Evolutionary conservation across 2,329 filamentous ascomycete genomes (phyloP).

Genomic region (Ophiostoma piceae): DNA sequence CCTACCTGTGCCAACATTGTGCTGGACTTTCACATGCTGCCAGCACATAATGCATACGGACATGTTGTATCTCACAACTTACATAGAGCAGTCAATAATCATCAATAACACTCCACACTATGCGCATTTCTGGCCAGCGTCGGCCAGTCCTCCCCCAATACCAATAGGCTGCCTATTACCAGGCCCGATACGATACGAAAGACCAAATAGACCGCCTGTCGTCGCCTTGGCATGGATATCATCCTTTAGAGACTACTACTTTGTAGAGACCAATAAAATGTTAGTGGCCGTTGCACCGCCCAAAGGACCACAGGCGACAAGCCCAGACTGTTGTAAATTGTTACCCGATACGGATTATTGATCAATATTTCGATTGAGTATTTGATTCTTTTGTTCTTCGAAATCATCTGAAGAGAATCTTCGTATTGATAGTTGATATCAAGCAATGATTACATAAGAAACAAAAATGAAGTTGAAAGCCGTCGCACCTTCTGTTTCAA

Average conservation of each 20-base stretch:
- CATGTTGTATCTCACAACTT: not conserved
- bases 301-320: not conserved
- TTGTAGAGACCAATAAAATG: not conserved
- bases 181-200: not conserved
- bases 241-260: not conserved
- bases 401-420: too few species aligned
- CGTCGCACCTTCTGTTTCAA: not conserved
- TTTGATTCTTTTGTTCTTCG: not conserved
- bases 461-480: not conserved
- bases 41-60: not conserved
- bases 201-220: not conserved
- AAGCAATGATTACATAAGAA: not conserved
- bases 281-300: not conserved
- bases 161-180: not conserved
- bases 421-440: not conserved
- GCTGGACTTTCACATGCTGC: not conserved
- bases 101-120: not conserved
- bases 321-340: not conserved
- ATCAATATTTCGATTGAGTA: not conserved
- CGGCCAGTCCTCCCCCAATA: not conserved
- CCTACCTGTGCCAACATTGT: not conserved
- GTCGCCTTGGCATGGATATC: not conserved
- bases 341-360: not conserved
- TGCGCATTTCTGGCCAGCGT: not conserved
- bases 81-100: not conserved